Evolutionary conservation across 371 early-diverging fungal genomes (phyloP).

Genomic region (Apophysomyces sp.): DNA sequence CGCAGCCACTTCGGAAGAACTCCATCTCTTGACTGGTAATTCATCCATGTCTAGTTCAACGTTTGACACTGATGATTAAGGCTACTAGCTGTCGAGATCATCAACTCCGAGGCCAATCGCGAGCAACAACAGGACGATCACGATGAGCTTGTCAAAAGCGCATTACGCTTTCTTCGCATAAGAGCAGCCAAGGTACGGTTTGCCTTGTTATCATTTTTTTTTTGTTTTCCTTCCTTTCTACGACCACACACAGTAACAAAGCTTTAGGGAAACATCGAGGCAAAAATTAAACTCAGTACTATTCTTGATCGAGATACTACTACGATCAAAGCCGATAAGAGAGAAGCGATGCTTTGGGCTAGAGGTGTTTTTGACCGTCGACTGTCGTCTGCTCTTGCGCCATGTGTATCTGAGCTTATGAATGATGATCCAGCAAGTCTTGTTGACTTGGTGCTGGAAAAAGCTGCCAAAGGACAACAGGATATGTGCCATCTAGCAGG

Average conservation of each 20-base stretch:
- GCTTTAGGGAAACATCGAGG: constrained; percentile 43
- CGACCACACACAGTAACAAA: background rate
- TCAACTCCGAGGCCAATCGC: constrained; percentile 1
- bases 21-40: constrained; percentile 12
- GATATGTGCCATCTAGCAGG: constrained; percentile 33
- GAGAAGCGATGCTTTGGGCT: constrained; percentile 47
- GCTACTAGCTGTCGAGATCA: constrained; percentile 10
- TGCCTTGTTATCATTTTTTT: too few relatives aligned
- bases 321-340: constrained; percentile 7
- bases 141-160: background rate
- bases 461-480: constrained; percentile 14
- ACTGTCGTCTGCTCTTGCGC: constrained; percentile 30
- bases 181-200: constrained; percentile 7
- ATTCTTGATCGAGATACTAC: constrained; percentile 19
- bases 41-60: background rate
- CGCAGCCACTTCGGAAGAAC: constrained; percentile 8
- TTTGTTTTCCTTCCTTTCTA: background rate
- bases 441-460: constrained; percentile 17
- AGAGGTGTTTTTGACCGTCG: constrained; percentile 45
- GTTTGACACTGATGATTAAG: background rate
- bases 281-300: constrained; percentile 44
- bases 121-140: background rate
- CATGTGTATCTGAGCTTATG: constrained; percentile 22
- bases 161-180: constrained; percentile 6
- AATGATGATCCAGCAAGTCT: constrained; percentile 5